A percentile compares a stretch with the other conserved stretches of the same genome.
These are phyloP conservation scores for Mortierella claussenii DNA, from an alignment of 192 early-diverging fungal genomes.

Conservation along the genomic window DNA sequence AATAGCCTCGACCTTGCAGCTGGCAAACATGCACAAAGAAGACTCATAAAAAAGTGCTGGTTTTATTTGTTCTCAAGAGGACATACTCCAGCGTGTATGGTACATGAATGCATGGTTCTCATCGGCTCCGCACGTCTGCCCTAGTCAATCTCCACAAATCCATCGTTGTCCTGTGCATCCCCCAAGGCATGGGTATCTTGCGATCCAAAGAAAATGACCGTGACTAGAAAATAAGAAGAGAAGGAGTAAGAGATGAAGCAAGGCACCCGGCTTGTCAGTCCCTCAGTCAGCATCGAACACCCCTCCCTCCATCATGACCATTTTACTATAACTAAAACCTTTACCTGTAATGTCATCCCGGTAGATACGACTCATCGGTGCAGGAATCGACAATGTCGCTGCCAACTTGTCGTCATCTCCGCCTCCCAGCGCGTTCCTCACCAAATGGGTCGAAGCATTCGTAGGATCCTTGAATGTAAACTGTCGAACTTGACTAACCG, in stretches of 20 bases:
- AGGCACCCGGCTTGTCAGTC: not conserved
- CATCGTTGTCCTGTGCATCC: conserved; percentile 19
- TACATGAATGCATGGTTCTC: too few species aligned
- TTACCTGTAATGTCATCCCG: conserved; percentile 86
- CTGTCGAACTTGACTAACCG: conserved; percentile 34
- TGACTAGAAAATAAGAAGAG: conserved; percentile 18
- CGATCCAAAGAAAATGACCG: conserved; percentile 45
- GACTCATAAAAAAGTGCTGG: too few species aligned
- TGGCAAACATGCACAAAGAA: too few species aligned
- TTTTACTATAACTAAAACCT: too few species aligned
- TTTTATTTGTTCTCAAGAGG: too few species aligned
- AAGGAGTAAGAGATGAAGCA: not conserved
- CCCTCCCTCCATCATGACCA: not conserved
- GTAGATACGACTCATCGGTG: conserved; percentile 72
- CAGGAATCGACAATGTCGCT: conserved; percentile 72
- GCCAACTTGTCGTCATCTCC: conserved; percentile 70
- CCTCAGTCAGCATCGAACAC: not conserved
- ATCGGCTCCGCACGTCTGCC: too few species aligned
- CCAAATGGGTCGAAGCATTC: conserved; percentile 79
- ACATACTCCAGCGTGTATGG: too few species aligned
- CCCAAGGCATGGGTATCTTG: conserved; percentile 11
- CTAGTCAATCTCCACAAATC: conserved; percentile 41
- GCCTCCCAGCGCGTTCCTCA: conserved; percentile 72
- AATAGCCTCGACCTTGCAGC: too few species aligned
- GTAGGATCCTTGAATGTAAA: conserved; percentile 52